Base-by-base conservation (phyloP, 2,329 filamentous ascomycete genomes). In the Calonectria hawksworthii region DNA sequence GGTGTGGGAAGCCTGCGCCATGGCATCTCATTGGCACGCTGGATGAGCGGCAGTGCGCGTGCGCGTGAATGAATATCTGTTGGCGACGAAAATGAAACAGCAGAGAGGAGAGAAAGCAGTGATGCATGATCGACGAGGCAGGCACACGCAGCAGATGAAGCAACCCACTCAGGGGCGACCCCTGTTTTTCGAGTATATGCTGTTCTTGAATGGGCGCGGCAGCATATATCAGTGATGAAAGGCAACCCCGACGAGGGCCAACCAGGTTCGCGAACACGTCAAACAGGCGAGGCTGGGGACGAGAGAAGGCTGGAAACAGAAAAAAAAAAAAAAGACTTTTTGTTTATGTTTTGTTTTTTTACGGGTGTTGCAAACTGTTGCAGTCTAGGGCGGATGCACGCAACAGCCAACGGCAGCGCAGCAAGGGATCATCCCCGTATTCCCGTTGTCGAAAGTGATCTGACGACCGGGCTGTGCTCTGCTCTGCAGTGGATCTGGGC, bases 91-190 rank as follows among this genome's bases (percentile, higher is more conserved):
- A 41, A 70, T 73, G 71, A 73, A 73, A 73, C 71, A 30, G 34
- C 64, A 41, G 51, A 32, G 51, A 70, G 63, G 61, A 59, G n/a
- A 66, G n/a, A n/a, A 16, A 28, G 36, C 28, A 44, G 26, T 41
- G 67, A 66, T 59, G 71, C 72, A 67, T 70, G 51, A 74, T 74
- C 72, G 72, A 52, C 67, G 36, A 61, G 32, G 59, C 72, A 73
- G 47, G 71, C 70, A 64, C 70, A 56, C 66, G 67, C 50, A 73
- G 61, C n/a, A 66, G 66, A 61, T 70, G 72, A 70, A 70, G 66
- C 59, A 73, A 23, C 59, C 38, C 50, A 14, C n/a, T 41, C 72
- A 63, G 67, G 71, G 71, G 38, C 30, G 10, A 51, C 64, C 71
- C 71, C 59, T 74, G 67, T 18, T 70, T 56, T 23, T 21, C 21